A percentile compares a stretch with the other conserved stretches of the same genome.
These are phyloP conservation scores for Neurospora sp. DNA, from an alignment of 495 filamentous ascomycete genomes.

Conservation along the genomic window DNA sequence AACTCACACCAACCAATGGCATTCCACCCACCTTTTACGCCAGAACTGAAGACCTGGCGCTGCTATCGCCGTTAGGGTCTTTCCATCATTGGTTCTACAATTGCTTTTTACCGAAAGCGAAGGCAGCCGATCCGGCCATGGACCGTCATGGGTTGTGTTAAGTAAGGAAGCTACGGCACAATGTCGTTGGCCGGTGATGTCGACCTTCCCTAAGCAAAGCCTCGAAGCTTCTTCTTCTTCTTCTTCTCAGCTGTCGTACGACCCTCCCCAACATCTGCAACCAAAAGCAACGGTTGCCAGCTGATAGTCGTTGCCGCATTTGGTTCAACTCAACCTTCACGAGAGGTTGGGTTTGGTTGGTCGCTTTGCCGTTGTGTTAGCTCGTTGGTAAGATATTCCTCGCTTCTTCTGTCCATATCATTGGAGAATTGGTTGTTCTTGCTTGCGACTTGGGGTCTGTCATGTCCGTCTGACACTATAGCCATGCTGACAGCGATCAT, in stretches of 20 bases:
- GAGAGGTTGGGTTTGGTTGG: neutral
- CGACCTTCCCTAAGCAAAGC: neutral
- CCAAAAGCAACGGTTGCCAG: neutral
- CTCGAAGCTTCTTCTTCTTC: neutral
- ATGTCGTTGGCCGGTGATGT: neutral
- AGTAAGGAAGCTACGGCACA: neutral
- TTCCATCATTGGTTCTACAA: neutral
- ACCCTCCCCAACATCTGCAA: neutral
- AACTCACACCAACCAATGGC: neutral
- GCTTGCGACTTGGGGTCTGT: neutral
- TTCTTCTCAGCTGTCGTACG: neutral
- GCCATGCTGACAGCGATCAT: neutral
- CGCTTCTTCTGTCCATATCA: neutral
- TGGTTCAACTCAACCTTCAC: neutral
- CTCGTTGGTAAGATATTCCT: neutral
- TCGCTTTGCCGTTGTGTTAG: neutral
- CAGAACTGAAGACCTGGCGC: neutral
- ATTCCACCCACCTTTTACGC: neutral
- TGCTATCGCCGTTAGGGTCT: neutral
- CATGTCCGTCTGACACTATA: neutral
- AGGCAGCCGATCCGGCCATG: neutral
- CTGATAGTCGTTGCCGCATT: neutral
- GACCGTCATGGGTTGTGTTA: neutral
- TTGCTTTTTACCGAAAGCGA: neutral
- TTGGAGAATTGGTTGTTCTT: neutral